These are phyloP conservation scores for Lactarius sanguifluus DNA, from an alignment of 768 basidiomycete species.

Conservation along the genomic window DNA sequence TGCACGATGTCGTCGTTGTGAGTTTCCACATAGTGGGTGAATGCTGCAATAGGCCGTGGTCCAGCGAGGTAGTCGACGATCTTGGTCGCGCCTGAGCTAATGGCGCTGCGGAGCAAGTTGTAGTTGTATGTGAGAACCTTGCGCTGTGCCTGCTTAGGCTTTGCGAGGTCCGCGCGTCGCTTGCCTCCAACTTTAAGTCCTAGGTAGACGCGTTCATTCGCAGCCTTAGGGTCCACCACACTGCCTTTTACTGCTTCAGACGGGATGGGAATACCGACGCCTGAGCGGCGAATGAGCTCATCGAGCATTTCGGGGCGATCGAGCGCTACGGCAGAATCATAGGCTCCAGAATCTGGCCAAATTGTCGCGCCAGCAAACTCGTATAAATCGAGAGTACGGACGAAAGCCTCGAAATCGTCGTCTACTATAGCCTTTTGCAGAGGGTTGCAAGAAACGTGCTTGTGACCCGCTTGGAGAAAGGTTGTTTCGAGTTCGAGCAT, in stretches of 20 bases:
- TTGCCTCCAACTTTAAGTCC: slow-evolving; percentile 65
- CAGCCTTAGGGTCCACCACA: slow-evolving; percentile 40
- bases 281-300: slow-evolving; percentile 55
- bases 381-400: slow-evolving; percentile 47
- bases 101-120: slow-evolving; percentile 15
- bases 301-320: slow-evolving; percentile 56
- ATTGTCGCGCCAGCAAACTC: slow-evolving; percentile 36
- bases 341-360: slow-evolving; percentile 30
- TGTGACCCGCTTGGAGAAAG: slow-evolving; percentile 13
- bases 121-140: slow-evolving; percentile 5
- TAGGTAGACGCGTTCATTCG: slow-evolving; percentile 45
- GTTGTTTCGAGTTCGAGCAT: slow-evolving; percentile 35
- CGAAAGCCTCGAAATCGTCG: slow-evolving; percentile 52
- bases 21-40: slow-evolving; percentile 47
- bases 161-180: slow-evolving; percentile 53
- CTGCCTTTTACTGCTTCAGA: slow-evolving; percentile 36
- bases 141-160: slow-evolving; percentile 29
- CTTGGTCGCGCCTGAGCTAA: slow-evolving; percentile 21
- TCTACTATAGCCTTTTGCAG: slow-evolving; percentile 43
- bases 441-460: slow-evolving; percentile 26
- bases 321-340: slow-evolving; percentile 34
- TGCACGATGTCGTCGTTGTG: slow-evolving; percentile 46
- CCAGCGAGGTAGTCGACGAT: slow-evolving; percentile 51
- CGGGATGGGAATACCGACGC: slow-evolving; percentile 34
- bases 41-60: slow-evolving; percentile 50